Conservation (phyloP, 2,329 filamentous ascomycete species). For the Aureobasidium namibiae region DNA sequence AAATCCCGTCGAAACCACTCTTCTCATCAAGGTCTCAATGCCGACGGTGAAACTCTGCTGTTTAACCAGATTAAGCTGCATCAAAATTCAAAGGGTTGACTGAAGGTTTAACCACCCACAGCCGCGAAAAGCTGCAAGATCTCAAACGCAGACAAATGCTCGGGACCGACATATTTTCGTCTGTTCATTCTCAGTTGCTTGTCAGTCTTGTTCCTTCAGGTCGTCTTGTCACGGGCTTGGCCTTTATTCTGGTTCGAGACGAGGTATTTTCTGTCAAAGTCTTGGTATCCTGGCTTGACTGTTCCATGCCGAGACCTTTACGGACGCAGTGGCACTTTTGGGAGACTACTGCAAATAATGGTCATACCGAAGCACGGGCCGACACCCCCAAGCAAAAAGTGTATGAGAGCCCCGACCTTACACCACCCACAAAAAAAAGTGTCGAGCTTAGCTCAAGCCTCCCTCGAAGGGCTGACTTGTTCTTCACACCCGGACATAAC, state of each 20-base stretch:
- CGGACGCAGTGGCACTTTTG: not conserved
- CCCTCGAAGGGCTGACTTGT: not conserved
- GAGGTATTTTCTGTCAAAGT: constrained; percentile 1
- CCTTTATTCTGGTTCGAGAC: not conserved
- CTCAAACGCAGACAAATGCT: not conserved
- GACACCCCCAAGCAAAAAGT: not conserved
- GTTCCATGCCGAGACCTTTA: not conserved
- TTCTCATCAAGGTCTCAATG: not conserved
- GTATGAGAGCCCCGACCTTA: not conserved
- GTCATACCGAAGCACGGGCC: constrained; percentile 4
- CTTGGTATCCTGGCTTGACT: not conserved
- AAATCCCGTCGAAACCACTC: not conserved
- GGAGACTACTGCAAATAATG: constrained; percentile 4
- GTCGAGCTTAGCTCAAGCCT: not conserved
- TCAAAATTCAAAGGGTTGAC: not conserved
- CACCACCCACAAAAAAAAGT: not conserved
- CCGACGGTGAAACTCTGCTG: not conserved
- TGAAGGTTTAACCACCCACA: not conserved
- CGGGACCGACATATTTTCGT: not conserved
- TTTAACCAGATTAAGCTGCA: constrained; percentile 2
- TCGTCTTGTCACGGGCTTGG: not conserved
- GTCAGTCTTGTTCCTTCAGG: not conserved
- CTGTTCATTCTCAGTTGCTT: not conserved
- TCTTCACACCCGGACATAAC: not conserved
- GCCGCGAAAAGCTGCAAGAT: not conserved